phyloP scores from a whole-genome alignment of 2,329 filamentous ascomycete genomes.

The Escovopsis sp. region DNA sequence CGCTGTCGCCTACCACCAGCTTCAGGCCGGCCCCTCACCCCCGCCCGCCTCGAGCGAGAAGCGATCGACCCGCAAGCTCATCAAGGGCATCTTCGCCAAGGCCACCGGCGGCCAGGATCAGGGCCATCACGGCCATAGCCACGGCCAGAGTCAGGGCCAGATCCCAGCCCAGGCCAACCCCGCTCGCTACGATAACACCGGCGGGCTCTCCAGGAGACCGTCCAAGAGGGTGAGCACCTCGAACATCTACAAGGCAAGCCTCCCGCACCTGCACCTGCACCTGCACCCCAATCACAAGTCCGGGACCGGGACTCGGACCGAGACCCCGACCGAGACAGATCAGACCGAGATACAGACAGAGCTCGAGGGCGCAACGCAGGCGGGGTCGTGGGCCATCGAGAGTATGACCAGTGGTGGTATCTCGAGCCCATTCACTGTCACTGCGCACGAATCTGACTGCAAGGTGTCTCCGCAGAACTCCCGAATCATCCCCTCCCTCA shows the following conservation, averaged over 20 bases:
- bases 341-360: no score
- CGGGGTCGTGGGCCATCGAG: no score
- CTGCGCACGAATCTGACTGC: constrained; percentile 23
- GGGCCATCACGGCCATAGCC: constrained; percentile 10
- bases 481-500: constrained; percentile 16
- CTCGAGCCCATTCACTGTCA: no score
- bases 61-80: constrained; percentile 35
- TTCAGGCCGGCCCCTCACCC: constrained; percentile 16
- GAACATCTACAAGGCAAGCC: constrained; percentile 27
- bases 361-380: constrained; percentile 30
- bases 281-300: no score
- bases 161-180: constrained; percentile 10
- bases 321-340: no score
- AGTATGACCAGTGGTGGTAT: no score
- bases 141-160: constrained; percentile 10
- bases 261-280: no score
- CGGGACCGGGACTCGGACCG: no score
- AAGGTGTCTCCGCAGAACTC: constrained; percentile 25
- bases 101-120: constrained; percentile 8
- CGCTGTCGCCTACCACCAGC: constrained; percentile 10
- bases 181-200: constrained; percentile 31
- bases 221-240: constrained; percentile 42
- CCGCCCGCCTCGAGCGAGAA: constrained; percentile 25
- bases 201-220: constrained; percentile 34
- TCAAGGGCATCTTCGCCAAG: constrained; percentile 37